A percentile compares a stretch with the other conserved stretches of the same genome.
These are phyloP conservation scores for Diaporthe sp. DNA, from an alignment of 2,329 filamentous ascomycete species.

Conservation along the genomic window DNA sequence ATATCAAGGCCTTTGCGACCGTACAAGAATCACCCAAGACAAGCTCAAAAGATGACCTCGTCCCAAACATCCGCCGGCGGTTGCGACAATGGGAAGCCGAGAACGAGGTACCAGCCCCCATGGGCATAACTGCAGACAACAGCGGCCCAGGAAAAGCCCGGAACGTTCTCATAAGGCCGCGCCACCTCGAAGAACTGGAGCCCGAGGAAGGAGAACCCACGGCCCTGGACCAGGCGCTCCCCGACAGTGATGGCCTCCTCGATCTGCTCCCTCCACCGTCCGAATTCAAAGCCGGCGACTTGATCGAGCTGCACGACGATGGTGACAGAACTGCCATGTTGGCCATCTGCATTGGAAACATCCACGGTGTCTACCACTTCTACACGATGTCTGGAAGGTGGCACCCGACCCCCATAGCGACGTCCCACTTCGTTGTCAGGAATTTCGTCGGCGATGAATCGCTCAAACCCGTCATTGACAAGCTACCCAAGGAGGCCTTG, in stretches of 20 bases:
- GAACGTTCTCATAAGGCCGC: constrained; percentile 50
- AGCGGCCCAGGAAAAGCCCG: constrained; percentile 41
- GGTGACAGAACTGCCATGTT: constrained; percentile 55
- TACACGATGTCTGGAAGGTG: constrained; percentile 64
- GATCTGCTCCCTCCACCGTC: constrained; percentile 46
- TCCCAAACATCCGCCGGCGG: constrained; percentile 49
- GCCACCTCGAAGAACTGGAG: constrained; percentile 43
- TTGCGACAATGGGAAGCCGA: constrained; percentile 54
- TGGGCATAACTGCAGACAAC: constrained; percentile 42
- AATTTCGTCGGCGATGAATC: constrained; percentile 56
- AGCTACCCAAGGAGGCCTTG: constrained; percentile 46
- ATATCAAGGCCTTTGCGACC: constrained; percentile 23
- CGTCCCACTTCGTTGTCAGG: constrained; percentile 60
- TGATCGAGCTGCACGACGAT: constrained; percentile 56
- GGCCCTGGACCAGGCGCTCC: constrained; percentile 42
- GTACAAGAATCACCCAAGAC: constrained; percentile 17
- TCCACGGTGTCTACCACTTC: constrained; percentile 63
- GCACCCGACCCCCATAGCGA: constrained; percentile 56
- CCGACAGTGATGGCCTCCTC: constrained; percentile 49
- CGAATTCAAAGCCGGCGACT: constrained; percentile 55
- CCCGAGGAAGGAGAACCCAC: constrained; percentile 35
- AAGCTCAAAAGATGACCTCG: background rate
- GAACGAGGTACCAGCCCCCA: constrained; percentile 43
- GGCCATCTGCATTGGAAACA: constrained; percentile 63
- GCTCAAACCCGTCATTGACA: constrained; percentile 52